A percentile compares a stretch with the other conserved stretches of the same genome.
Evolutionary conservation across 805 yeast genomes (phyloP).

Genomic region (Saturnispora halmiae): DNA sequence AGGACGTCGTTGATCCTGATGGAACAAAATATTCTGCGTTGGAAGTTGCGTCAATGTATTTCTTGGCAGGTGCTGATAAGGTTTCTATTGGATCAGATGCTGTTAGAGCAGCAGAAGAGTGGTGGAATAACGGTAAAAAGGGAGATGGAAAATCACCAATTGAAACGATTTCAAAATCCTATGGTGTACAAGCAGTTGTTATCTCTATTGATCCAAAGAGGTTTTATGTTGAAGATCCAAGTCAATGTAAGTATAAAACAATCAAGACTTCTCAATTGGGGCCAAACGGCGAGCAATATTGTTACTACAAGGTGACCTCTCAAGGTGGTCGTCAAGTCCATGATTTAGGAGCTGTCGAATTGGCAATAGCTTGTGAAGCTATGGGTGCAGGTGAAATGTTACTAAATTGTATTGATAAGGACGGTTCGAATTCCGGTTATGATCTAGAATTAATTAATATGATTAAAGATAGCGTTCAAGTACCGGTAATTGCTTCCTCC

Average conservation of each 20-base stretch:
- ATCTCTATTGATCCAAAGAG: conserved; percentile 97
- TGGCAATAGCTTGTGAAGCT: conserved; percentile 80
- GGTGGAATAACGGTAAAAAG: conserved; percentile 45
- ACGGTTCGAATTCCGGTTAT: conserved; percentile 91
- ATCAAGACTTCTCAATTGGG: conserved; percentile 61
- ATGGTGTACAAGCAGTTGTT: conserved; percentile 96
- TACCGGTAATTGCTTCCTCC: conserved; percentile 95
- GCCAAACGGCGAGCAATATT: conserved; percentile 81
- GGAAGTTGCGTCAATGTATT: conserved; percentile 84
- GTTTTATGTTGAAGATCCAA: conserved; percentile 59
- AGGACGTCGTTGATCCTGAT: conserved; percentile 80
- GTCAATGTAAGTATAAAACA: conserved; percentile 50
- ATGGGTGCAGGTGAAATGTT: conserved; percentile 95
- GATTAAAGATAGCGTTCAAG: conserved; percentile 63
- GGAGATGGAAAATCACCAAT: conserved; percentile 79
- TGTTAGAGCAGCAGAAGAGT: conserved; percentile 81
- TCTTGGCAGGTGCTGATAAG: conserved; percentile 96
- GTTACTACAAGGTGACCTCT: conserved; percentile 92
- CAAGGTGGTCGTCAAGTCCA: conserved; percentile 91
- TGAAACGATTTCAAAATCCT: conserved; percentile 84
- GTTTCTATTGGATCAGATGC: conserved; percentile 98
- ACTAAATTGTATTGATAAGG: conserved; percentile 91
- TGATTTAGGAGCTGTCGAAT: conserved; percentile 85
- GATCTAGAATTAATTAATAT: conserved; percentile 79
- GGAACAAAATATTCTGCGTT: conserved; percentile 75